Percentiles rank a stretch among this genome's conserved stretches.
Conservation (phyloP, 306 rosid species). For the Mucuna pruriens region DNA sequence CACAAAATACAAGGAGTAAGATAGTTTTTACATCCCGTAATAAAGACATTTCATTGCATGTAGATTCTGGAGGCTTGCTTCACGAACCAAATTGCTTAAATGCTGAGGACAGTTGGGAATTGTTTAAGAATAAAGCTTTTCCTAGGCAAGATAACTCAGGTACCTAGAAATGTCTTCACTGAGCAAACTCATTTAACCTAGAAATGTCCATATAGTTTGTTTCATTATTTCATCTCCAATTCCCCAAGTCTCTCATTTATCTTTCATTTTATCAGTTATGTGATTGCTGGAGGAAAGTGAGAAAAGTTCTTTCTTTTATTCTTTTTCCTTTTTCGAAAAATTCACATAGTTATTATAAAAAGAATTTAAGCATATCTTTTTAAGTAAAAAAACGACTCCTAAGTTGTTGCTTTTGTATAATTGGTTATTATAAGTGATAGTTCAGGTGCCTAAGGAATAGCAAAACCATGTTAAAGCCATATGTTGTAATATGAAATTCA, state of each 20-base stretch:
- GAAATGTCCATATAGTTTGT: not conserved
- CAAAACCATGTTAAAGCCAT: not conserved
- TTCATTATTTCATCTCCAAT: not conserved
- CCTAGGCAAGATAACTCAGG: slow-evolving; percentile 45
- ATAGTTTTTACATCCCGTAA: slow-evolving; percentile 56
- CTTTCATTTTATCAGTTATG: not conserved
- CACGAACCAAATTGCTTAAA: slow-evolving; percentile 46
- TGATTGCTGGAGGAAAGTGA: not conserved
- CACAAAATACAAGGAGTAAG: slow-evolving; percentile 37
- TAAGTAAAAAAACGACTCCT: too few relatives aligned
- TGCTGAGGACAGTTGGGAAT: slow-evolving; percentile 42
- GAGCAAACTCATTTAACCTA: not conserved
- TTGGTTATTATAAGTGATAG: not conserved
- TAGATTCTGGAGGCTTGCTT: slow-evolving; percentile 41
- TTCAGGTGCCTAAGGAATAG: not conserved
- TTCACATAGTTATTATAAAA: not conserved
- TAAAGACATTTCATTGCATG: slow-evolving; percentile 35
- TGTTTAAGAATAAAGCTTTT: slow-evolving; percentile 55
- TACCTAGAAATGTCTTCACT: not conserved
- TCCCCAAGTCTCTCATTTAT: not conserved
- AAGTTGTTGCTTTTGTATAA: too few relatives aligned
- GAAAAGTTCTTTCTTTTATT: not conserved
- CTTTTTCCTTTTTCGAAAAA: not conserved
- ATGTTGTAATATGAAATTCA: not conserved
- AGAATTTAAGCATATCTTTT: not conserved